Base-by-base conservation (phyloP, 805 yeast genomes). In the Metschnikowia proteae region DNA sequence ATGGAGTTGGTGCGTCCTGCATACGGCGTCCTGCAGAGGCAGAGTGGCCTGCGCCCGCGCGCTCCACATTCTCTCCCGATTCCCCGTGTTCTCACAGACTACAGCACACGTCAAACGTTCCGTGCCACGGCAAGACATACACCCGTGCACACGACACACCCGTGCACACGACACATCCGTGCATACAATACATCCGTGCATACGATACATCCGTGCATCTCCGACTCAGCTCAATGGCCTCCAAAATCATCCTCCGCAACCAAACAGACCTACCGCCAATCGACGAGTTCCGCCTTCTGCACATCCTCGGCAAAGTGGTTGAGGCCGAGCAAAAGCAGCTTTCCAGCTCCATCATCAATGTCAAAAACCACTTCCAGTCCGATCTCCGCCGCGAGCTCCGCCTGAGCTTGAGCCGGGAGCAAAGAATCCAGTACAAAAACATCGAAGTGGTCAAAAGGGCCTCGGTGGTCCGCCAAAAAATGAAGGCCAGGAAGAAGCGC, bases 381-480 rank as follows among this genome's bases (percentile, higher is more conserved):
- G 78, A 73, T 47, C 60, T 73, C 45, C 58, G 66, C 49, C 53
- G 51, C 32, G 74, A 70, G 43, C 64, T 72, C 37, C 60, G 68
- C 47, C 52, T 52, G 27, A 65, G 67, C 38, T 53, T 73, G 39
- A 56, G 68, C 7, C 56, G 65, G 10, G 77, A 73, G 53, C 76
- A 72, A 56, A 62, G 61, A 49, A 63, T 73, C 37, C 78, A 73
- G 55, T 63, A 61, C 50, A 68, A 69, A 47, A 73, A 73, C 54
- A 66, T 71, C 26, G 61, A 60, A 34, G 61, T 71, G 10, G 66
- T 68, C 17, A 70, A 70, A 50, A 52, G 60, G 27, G 46, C 46
- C 8, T 22, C 17, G 3, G 6, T 10, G 27, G 31, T 35, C 9
- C 37, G 39, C 23, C 17, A 43, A n/a, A 34, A 43, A 29, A 35